Conservation (phyloP, 192 early-diverging fungal species). For the Entrophospora sp. region DNA sequence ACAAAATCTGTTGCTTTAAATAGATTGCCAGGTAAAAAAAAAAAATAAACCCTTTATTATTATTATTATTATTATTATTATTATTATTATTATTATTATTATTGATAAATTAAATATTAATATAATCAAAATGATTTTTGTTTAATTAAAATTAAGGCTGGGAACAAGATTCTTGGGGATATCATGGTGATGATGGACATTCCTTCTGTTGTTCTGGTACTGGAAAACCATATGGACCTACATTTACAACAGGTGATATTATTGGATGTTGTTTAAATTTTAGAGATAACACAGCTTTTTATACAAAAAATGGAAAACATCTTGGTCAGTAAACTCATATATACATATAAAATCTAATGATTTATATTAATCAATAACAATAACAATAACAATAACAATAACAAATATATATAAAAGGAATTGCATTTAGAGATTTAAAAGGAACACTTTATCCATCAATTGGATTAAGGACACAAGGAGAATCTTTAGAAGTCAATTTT, state of each 20-base stretch:
- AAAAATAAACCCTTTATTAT: neutral
- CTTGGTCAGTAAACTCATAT: constrained; percentile 35
- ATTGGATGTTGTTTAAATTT: constrained; percentile 94
- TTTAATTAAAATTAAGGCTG: constrained; percentile 64
- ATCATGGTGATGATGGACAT: constrained; percentile 95
- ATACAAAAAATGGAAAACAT: constrained; percentile 84
- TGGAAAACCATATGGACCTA: constrained; percentile 78
- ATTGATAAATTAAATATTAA: no score
- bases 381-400: neutral
- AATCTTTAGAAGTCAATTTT: constrained; percentile 71
- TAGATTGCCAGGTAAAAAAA: constrained; percentile 72
- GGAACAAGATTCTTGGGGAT: constrained; percentile 87
- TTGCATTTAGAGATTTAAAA: constrained; percentile 34
- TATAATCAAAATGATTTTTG: neutral
- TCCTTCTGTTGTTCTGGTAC: constrained; percentile 65
- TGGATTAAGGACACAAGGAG: constrained; percentile 66
- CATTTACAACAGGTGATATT: constrained; percentile 84
- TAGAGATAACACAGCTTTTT: constrained; percentile 63
- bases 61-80: no score
- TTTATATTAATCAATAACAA: neutral
- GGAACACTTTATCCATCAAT: constrained; percentile 58
- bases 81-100: no score
- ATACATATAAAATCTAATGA: neutral
- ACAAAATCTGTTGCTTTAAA: constrained; percentile 39
- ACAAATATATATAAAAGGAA: constrained; percentile 21